A percentile compares a stretch with the other conserved stretches of the same genome.
phyloP scores from a whole-genome alignment of 2,329 filamentous ascomycete genomes.

The Tolypocladium album region DNA sequence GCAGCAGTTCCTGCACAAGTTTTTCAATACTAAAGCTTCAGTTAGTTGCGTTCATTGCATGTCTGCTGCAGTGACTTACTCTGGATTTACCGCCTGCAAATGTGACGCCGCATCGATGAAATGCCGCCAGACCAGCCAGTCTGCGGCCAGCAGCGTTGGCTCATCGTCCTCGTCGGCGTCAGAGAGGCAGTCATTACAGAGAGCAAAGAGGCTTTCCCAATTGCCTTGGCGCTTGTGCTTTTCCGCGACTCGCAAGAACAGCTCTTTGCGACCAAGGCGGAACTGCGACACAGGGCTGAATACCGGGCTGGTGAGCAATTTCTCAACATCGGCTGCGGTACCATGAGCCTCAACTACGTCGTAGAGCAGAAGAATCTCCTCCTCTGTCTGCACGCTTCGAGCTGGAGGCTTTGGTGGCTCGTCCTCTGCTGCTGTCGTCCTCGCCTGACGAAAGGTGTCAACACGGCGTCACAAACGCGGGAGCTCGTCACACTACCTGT shows the following conservation, averaged over 20 bases:
- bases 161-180: slow-evolving; percentile 23
- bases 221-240: slow-evolving; percentile 25
- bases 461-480: no score
- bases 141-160: slow-evolving; percentile 32
- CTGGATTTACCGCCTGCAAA: slow-evolving; percentile 16
- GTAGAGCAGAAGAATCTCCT: slow-evolving; percentile 40
- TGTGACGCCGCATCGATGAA: slow-evolving; percentile 27
- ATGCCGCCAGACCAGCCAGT: slow-evolving; percentile 29
- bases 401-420: slow-evolving; percentile 11
- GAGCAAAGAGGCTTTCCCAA: slow-evolving; percentile 30
- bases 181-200: slow-evolving; percentile 33
- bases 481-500: slow-evolving; percentile 19
- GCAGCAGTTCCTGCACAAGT: slow-evolving; percentile 17
- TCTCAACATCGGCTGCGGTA: slow-evolving; percentile 27
- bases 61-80: slow-evolving; percentile 15
- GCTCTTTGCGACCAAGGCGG: slow-evolving; percentile 33
- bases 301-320: slow-evolving; percentile 24
- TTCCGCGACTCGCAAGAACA: slow-evolving; percentile 29
- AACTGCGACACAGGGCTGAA: slow-evolving; percentile 34
- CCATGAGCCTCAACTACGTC: slow-evolving; percentile 33
- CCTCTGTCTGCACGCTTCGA: slow-evolving; percentile 31
- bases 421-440: slow-evolving; percentile 7
- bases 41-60: slow-evolving; percentile 3
- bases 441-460: slow-evolving; percentile 8
- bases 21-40: slow-evolving; percentile 11